phyloP scores from a whole-genome alignment of 2,329 filamentous ascomycete genomes.

The Nigrospora osmanthi region DNA sequence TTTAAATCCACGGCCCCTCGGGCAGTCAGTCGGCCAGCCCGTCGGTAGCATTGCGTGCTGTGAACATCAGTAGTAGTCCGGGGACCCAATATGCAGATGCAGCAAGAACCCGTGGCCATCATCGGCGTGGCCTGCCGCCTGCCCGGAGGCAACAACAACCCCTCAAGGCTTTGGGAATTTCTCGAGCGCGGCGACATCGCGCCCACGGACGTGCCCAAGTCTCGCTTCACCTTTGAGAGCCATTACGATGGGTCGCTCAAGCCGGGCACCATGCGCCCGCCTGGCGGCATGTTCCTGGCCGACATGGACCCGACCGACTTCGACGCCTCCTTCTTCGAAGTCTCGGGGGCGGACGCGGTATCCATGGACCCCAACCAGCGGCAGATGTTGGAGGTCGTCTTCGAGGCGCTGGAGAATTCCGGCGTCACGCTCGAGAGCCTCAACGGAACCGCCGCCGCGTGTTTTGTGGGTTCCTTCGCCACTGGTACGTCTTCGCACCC shows the following conservation, averaged over 20 bases:
- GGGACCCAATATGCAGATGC: too few relatives aligned
- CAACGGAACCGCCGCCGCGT: neutral
- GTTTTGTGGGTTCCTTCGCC: constrained; percentile 9
- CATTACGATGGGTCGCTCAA: constrained; percentile 28
- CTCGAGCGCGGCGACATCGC: constrained; percentile 22
- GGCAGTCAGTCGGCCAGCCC: too few relatives aligned
- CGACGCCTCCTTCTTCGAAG: constrained; percentile 22
- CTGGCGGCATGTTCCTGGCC: constrained; percentile 29
- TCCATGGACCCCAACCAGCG: constrained; percentile 17
- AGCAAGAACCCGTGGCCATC: constrained; percentile 27
- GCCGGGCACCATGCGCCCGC: constrained; percentile 23
- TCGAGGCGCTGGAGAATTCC: constrained; percentile 18
- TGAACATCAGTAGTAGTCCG: too few relatives aligned
- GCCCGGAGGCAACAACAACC: constrained; percentile 24
- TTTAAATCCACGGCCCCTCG: too few relatives aligned
- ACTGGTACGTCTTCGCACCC: neutral
- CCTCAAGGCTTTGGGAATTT: constrained; percentile 28
- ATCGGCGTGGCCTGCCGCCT: constrained; percentile 34
- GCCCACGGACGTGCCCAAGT: constrained; percentile 14
- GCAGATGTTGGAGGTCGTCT: constrained; percentile 20
- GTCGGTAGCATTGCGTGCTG: too few relatives aligned
- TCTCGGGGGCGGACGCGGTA: constrained; percentile 7
- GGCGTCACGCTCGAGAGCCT: constrained; percentile 12
- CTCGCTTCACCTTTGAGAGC: constrained; percentile 23
- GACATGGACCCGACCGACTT: constrained; percentile 24